Evolutionary conservation across 78 protist species (phyloP), one percentile per base, ranked within the genome.

Genomic region (Dictyostelium intermedium): DNA sequence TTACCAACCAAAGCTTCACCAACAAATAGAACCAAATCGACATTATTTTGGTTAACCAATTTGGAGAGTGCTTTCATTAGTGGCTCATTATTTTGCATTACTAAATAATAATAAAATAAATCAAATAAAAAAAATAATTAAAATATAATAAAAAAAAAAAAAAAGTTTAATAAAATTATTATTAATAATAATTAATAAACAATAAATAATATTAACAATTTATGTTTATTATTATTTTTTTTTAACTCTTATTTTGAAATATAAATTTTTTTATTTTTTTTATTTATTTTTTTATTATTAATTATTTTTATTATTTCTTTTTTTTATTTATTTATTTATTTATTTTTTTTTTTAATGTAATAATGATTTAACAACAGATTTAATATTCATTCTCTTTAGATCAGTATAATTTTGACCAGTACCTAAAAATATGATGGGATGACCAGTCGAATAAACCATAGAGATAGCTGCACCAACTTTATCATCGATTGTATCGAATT

Each of bases 1-100:
- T 99, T 99, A 25, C 99, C 99, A 3, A 98, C 99, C 0, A 99
- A 97, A 0, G 99, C 99, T 80, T 99, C 99, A 2, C 99, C 99
- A 0, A 99, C 99, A 32, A 99, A 99, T n/a, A 99, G 85, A 20
- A 99, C 99, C 70, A 98, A 76, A 85, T 99, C 98, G 7, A 99
- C 99, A 30, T 74, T 10, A 84, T 98, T 98, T 66, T 76, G 79
- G 18, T 95, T 53, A 34, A 99, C 97, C 34, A 99, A 87, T 96
- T 97, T 97, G 0, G 98, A 94, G 34, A 99, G 97, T 0, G 98
- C 95, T 10, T 98, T 89, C 99, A 99, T 99, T 32, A 99, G 97
- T 8, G 98, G 98, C 63, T 91, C 99, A 91, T 99, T 99, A 56
- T 99, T 98, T 82, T 98, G 99, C 99, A 99, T 99, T n/a, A n/a